Conservation (phyloP, 2,329 filamentous ascomycete species). For the Botrytis pseudocinerea region DNA sequence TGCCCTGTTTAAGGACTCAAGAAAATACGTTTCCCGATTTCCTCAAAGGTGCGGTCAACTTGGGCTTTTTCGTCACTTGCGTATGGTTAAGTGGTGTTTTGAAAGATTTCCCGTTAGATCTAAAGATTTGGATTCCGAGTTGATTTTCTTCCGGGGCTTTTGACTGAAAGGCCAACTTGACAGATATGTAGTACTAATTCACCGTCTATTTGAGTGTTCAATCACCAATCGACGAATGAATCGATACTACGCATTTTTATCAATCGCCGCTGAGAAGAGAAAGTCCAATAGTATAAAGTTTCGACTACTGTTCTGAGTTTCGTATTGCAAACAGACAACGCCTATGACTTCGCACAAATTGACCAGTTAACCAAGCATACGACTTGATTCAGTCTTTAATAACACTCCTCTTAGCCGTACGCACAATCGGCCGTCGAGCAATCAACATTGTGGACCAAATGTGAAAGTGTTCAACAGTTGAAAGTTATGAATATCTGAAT, state of each 20-base stretch:
- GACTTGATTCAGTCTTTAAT: not conserved
- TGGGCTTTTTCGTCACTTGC: not conserved
- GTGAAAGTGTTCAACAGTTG: not conserved
- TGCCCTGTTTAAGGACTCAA: no score
- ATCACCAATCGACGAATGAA: not conserved
- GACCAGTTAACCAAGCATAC: not conserved
- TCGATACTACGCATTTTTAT: not conserved
- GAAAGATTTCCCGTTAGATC: not conserved
- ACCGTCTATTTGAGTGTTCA: not conserved
- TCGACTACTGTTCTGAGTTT: not conserved
- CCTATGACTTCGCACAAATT: not conserved
- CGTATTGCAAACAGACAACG: not conserved
- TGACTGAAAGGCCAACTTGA: not conserved
- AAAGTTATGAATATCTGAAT: not conserved
- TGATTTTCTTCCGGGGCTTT: not conserved
- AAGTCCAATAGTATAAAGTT: rapidly evolving
- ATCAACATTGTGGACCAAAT: not conserved
- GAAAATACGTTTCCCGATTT: not conserved
- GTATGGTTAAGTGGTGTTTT: not conserved
- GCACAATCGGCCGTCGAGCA: rapidly evolving
- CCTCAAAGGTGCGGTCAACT: not conserved
- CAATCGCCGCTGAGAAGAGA: not conserved
- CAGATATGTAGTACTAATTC: no score
- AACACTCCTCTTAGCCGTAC: not conserved
- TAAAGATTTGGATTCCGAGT: not conserved